These are phyloP conservation scores for Yamadazyma conglobata DNA, from an alignment of 1,139 yeast species.

Conservation along the genomic window DNA sequence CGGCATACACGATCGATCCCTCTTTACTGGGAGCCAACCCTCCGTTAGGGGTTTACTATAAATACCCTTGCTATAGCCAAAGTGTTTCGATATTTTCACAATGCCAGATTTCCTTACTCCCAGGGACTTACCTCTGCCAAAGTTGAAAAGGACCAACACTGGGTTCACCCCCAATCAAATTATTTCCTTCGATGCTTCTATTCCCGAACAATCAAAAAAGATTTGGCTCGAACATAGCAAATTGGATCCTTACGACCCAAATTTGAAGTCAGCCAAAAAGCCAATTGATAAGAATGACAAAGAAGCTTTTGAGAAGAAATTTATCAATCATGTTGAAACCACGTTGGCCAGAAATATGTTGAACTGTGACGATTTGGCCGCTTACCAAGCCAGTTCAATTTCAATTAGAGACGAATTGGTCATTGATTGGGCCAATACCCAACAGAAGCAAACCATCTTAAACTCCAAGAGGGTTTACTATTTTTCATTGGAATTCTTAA, in stretches of 20 bases:
- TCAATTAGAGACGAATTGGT: slow-evolving; percentile 77
- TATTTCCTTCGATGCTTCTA: slow-evolving; percentile 73
- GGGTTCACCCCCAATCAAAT: slow-evolving; percentile 92
- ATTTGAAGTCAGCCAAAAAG: slow-evolving; percentile 12
- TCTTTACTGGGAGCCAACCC: too few relatives aligned
- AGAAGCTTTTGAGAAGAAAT: slow-evolving; percentile 60
- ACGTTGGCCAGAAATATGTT: slow-evolving; percentile 84
- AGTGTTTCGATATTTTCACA: too few relatives aligned
- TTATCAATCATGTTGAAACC: slow-evolving; percentile 85
- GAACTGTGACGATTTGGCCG: slow-evolving; percentile 90
- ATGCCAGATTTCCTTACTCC: slow-evolving; percentile 46
- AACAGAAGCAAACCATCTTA: slow-evolving; percentile 78
- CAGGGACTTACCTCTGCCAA: slow-evolving; percentile 39
- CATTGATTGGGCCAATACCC: slow-evolving; percentile 91
- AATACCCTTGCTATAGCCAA: too few relatives aligned
- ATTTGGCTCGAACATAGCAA: slow-evolving; percentile 67
- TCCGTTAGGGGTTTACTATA: too few relatives aligned
- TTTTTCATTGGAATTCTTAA: slow-evolving; percentile 80
- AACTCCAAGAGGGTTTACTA: slow-evolving; percentile 89
- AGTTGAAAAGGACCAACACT: slow-evolving; percentile 69
- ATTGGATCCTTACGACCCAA: slow-evolving; percentile 28
- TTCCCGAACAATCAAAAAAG: slow-evolving; percentile 74
- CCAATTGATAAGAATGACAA: slow-evolving; percentile 24
- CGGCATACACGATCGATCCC: too few relatives aligned
- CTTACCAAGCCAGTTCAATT: slow-evolving; percentile 83